Base-by-base conservation (phyloP, 2,329 filamentous ascomycete species). In the Fusarium pseudograminearum region DNA sequence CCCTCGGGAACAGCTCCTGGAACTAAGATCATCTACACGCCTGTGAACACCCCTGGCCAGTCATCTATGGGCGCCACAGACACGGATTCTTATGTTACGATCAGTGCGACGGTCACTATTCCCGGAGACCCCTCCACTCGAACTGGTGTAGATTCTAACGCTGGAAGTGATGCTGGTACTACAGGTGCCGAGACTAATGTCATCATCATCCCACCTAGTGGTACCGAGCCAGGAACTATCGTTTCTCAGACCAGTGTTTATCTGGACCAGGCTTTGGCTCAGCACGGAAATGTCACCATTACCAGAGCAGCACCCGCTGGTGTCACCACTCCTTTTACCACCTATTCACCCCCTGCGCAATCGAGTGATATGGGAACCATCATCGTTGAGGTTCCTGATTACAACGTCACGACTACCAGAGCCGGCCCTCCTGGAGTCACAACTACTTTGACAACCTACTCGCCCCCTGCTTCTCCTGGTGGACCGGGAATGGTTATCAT, bases 141-240 rank as follows among this genome's bases (percentile, higher is more conserved):
- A n/a, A 50, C 62, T 5, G 38, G 53, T 11, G 15, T 11, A 8
- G 38, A 46, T 3, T 53, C 67, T 3, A n/a, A 36, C 15, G 40
- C 22, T 14, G 44, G 58, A 28, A 50, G 33, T 31, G 53, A 64
- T n/a, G 36, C 41, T 6, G 38, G 50, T 6, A 70, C 62, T 2
- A 70, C 67, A 6, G 67, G 67, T 11, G 36, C 54, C 15, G 67
- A 70, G 46, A 67, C 67, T 2, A 70, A 70, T 11, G 63, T 67
- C 7, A 70, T 70, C 9, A 63, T 70, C n/a, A 70, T 70, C 2
- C 67, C 67, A 1, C 67, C 67, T 8, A 70, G 67, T n/a, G 67
- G 67, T 8, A 67, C 67, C 7, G 67, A 70, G 46, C 67, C 67
- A 8, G 67, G 67, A 54, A 70, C 67, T 4, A 45, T 70, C 18